Evolutionary conservation across 805 yeast species (phyloP).

Genomic region (Maudiozyma pseudohumilis): DNA sequence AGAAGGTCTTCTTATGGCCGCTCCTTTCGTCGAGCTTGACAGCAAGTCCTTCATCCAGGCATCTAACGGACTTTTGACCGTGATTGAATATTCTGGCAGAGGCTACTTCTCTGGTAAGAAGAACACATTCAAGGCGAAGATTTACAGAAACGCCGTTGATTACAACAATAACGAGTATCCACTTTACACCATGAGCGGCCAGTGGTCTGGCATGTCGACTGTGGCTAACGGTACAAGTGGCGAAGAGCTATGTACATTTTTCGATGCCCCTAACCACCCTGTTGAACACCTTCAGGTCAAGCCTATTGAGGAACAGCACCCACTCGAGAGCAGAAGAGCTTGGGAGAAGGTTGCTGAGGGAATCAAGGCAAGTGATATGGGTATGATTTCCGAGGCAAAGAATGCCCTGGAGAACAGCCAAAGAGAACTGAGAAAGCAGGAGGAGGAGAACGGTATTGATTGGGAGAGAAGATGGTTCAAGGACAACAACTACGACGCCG

Average conservation of each 20-base stretch:
- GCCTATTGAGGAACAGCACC: conserved; percentile 72
- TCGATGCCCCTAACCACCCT: conserved; percentile 44
- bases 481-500: conserved; percentile 33
- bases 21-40: conserved; percentile 92
- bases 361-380: conserved; percentile 63
- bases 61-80: conserved; percentile 64
- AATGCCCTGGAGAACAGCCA: conserved; percentile 73
- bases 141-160: conserved; percentile 45
- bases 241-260: conserved; percentile 39
- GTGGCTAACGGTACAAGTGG: conserved; percentile 43
- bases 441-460: conserved; percentile 46
- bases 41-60: conserved; percentile 79
- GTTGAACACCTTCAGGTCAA: conserved; percentile 59
- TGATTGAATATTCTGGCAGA: conserved; percentile 77
- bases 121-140: conserved; percentile 80
- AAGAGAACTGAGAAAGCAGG: conserved; percentile 70
- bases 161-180: conserved; percentile 51
- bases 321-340: conserved; percentile 76
- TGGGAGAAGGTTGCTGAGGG: conserved; percentile 90
- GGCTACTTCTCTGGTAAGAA: conserved; percentile 95
- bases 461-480: conserved; percentile 87
- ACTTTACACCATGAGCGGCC: conserved; percentile 74
- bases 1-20: conserved; percentile 82
- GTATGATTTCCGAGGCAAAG: conserved; percentile 65
- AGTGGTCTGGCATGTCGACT: conserved; percentile 77